A percentile compares a stretch with the other conserved stretches of the same genome.
phyloP scores from a whole-genome alignment of 2,329 filamentous ascomycete species.

The Coleophoma eucalyptorum region DNA sequence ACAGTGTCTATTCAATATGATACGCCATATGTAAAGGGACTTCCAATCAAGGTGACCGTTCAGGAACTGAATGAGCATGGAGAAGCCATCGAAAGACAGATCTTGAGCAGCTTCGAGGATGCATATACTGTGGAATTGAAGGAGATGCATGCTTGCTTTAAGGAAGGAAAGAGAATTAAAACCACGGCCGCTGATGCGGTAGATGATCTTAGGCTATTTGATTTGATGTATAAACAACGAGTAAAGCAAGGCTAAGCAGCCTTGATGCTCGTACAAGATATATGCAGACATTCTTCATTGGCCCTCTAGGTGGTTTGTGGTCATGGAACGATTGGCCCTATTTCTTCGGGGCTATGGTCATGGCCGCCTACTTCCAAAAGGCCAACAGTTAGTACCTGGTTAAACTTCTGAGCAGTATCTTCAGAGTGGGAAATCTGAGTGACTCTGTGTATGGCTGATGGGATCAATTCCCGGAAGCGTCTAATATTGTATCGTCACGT shows the following conservation, averaged over 20 bases:
- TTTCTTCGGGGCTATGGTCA: too few relatives aligned
- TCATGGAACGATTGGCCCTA: too few relatives aligned
- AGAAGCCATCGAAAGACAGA: constrained; percentile 31
- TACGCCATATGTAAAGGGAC: constrained; percentile 52
- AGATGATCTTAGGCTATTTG: constrained; percentile 15
- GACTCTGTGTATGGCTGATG: too few relatives aligned
- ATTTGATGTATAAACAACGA: constrained; percentile 9
- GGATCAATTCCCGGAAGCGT: too few relatives aligned
- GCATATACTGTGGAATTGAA: constrained; percentile 34
- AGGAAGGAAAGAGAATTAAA: constrained; percentile 24
- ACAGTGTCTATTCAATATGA: constrained; percentile 51
- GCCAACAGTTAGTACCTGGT: too few relatives aligned
- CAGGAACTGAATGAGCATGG: constrained; percentile 37
- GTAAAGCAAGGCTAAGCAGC: background rate
- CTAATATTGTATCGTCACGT: too few relatives aligned
- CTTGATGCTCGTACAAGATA: too few relatives aligned
- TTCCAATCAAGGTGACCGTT: constrained; percentile 38
- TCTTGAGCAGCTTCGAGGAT: constrained; percentile 36
- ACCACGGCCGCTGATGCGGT: constrained; percentile 26
- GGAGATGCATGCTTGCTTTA: constrained; percentile 27
- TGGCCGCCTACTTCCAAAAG: too few relatives aligned
- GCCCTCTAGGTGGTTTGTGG: too few relatives aligned
- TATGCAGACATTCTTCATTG: too few relatives aligned
- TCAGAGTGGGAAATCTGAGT: too few relatives aligned
- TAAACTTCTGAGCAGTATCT: too few relatives aligned